Percentiles rank a stretch among this genome's conserved stretches.
Conservation (phyloP, 2,329 filamentous ascomycete genomes). For the Sporothrix variecibatus region DNA sequence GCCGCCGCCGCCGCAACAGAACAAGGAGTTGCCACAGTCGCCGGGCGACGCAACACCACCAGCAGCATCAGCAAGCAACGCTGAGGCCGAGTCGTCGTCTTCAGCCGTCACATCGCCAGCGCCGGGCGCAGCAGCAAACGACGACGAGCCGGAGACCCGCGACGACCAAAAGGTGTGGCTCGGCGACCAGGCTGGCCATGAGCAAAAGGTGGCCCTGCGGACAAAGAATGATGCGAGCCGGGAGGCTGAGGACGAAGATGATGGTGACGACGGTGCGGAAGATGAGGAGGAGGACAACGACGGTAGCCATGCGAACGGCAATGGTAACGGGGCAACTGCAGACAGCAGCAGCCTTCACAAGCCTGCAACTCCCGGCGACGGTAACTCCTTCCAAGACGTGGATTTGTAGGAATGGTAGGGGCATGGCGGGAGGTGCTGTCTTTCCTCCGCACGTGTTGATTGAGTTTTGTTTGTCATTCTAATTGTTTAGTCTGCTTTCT, state of each 20-base stretch:
- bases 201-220: conserved; percentile 55
- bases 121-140: background rate
- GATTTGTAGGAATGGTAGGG: conserved; percentile 46
- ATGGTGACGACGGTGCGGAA: conserved; percentile 20
- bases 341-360: conserved; percentile 33
- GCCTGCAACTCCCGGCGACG: conserved; percentile 50
- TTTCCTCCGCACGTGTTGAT: background rate
- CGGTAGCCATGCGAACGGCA: conserved; percentile 29
- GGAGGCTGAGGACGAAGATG: conserved; percentile 30
- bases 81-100: conserved; percentile 18
- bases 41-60: conserved; percentile 15
- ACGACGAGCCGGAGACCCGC: conserved; percentile 27
- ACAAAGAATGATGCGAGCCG: conserved; percentile 38
- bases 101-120: conserved; percentile 33
- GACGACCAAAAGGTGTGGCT: conserved; percentile 60
- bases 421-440: background rate
- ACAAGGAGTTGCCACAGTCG: conserved; percentile 35
- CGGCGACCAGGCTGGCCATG: conserved; percentile 52
- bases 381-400: conserved; percentile 65
- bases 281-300: conserved; percentile 33
- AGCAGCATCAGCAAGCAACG: conserved; percentile 13
- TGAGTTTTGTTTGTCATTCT: background rate
- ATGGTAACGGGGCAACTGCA: background rate
- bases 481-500: background rate
- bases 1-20: conserved; percentile 27